Evolutionary conservation across 2,329 filamentous ascomycete genomes (phyloP), one percentile per base, ranked within the genome.

Genomic region (Sporothrix pseudoabietina): DNA sequence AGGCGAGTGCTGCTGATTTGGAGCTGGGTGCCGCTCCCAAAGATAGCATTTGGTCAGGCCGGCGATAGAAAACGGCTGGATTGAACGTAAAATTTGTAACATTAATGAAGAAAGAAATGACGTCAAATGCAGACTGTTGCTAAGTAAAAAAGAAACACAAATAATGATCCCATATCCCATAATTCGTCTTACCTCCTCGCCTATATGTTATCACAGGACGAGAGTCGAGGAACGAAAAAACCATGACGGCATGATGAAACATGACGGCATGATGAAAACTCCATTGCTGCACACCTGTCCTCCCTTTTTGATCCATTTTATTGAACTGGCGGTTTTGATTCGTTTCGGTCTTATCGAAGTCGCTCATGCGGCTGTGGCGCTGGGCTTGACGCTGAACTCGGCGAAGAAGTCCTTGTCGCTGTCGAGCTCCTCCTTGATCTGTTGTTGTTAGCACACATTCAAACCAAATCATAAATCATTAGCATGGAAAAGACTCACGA

Each of bases 381-480:
- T 61, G 32, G 69, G 55, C 78, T 84, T 84, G 72, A 89, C 86
- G 77, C 87, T 89, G 81, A 93, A 96, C 54, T 91, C 87, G 77
- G 88, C 89, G 78, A 99, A 87, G 83, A 98, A 98, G 59, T 94
- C 90, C 0, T 90, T 87, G 80, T 98, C 89, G 78, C 90, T 94
- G 75, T 92, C 89, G 71, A 98, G 87, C 81, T 98, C 96, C 81
- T 99, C 96, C 83, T 97, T 97, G 79, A 98, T 90, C 94, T 97
- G 77, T 22, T 19, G 47, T 44, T 57, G 52, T 66, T 26, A 22
- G 7, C 52, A 14, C 16, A 0, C 32, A 41, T 68, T 26, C 65
- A 30, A 47, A 59, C 26, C 26, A 26, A 26, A 2, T 26, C 65
- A 47, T 69, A 57, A 71, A 35, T 57, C 44, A 63, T 19, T 19